A percentile compares a stretch with the other conserved stretches of the same genome.
Conservation (phyloP, 2,329 filamentous ascomycete genomes). For the Sclerotinia borealis region DNA sequence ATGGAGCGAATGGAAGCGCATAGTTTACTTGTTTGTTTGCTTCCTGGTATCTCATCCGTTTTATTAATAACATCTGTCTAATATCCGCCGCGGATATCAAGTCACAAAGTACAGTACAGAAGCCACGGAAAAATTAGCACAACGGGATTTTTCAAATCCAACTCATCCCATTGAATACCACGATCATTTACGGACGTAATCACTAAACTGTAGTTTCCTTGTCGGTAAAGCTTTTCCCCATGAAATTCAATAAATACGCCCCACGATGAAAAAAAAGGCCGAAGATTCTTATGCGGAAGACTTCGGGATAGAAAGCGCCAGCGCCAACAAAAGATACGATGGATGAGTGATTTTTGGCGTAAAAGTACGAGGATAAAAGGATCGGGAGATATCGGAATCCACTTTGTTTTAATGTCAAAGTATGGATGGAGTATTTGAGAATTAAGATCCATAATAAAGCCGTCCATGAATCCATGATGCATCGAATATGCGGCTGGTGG, state of each 20-base stretch:
- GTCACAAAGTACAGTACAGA: neutral
- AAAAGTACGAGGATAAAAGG: slow-evolving; percentile 3
- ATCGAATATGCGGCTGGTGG: neutral
- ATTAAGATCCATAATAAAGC: slow-evolving; percentile 13
- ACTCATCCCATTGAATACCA: neutral
- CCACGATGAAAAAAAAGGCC: slow-evolving; percentile 2
- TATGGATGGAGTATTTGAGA: neutral
- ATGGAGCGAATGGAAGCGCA: neutral
- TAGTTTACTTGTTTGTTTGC: neutral
- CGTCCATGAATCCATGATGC: too few species aligned
- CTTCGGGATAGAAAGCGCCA: too few species aligned
- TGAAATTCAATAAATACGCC: slow-evolving; percentile 1
- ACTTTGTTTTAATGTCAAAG: neutral
- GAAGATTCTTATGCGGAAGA: neutral
- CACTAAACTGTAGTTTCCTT: too few species aligned
- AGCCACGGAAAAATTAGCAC: neutral
- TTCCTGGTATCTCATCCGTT: neutral
- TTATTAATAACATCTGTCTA: neutral
- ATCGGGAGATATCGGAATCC: slow-evolving; percentile 8
- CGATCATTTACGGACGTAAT: neutral
- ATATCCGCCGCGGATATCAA: neutral
- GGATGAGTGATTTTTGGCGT: neutral
- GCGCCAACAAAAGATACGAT: neutral
- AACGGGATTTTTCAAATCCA: neutral
- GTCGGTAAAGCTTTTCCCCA: neutral